Percentiles rank a stretch among this genome's conserved stretches.
Evolutionary conservation across 805 yeast genomes (phyloP).

Genomic region (Wickerhamiella kurtzmanii): DNA sequence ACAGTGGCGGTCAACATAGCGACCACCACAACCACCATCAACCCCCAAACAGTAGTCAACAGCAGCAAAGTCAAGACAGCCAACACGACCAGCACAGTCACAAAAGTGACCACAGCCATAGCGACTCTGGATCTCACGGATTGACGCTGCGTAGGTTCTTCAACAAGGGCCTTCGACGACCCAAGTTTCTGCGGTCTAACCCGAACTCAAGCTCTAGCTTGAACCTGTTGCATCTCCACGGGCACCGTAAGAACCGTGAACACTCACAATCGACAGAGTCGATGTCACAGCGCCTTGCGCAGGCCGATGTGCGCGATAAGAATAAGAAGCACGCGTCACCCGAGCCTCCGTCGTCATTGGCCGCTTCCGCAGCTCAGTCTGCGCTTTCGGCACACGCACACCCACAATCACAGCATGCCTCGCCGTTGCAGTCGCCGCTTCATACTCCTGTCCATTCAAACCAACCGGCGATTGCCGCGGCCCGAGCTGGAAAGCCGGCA

Average conservation of each 20-base stretch:
- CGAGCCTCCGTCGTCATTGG: background rate
- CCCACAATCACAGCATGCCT: background rate
- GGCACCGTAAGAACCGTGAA: background rate
- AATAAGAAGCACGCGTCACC: background rate
- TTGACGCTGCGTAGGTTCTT: slow-evolving; percentile 19
- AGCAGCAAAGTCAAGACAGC: too few species aligned
- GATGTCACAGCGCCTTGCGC: background rate
- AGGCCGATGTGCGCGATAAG: background rate
- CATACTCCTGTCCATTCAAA: background rate
- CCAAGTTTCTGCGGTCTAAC: background rate
- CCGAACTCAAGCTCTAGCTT: background rate
- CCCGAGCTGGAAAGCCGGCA: background rate
- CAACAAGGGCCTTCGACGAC: slow-evolving; percentile 11
- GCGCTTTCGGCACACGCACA: background rate
- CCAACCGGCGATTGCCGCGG: background rate
- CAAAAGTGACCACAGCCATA: background rate
- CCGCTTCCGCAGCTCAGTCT: background rate
- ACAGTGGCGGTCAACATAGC: too few species aligned
- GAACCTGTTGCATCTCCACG: background rate
- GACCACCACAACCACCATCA: too few species aligned
- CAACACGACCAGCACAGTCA: background rate
- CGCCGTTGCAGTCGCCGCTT: background rate
- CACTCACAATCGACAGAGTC: background rate
- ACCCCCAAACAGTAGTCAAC: too few species aligned
- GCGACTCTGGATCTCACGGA: slow-evolving; percentile 4